Base-by-base conservation (phyloP, 768 basidiomycete genomes). In the Sporobolomyces roseus region DNA sequence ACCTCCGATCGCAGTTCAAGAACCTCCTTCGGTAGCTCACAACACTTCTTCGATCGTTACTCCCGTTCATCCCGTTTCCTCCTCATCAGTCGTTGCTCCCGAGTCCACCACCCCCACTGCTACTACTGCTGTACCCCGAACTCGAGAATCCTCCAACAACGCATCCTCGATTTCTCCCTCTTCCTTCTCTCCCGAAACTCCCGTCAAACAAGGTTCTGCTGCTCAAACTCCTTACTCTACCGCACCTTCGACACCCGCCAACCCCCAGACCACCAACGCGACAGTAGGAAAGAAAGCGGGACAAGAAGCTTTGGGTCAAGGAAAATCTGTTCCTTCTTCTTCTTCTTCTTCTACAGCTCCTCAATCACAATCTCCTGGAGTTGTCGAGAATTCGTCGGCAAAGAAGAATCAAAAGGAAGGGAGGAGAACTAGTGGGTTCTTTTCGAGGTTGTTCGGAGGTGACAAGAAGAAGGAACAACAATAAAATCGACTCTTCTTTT, bases 381-480 rank as follows among this genome's bases (percentile, higher is more conserved):
- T 13, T 9, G 54, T 25, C 23, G 54, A 19, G 4, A 6, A 58
- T 14, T 48, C 43, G 21, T 30, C 45, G 45, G 29, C 21, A 41
- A 4, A 35, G 33, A 35, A 19, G 35, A 60, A 60, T 43, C 48
- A 60, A 45, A 60, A 60, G 45, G 58, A 60, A 9, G 45, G 43
- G 10, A 32, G 58, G 32, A 30, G 58, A 48, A 45, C 58, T 43
- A 48, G 43, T 35, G 58, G 58, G 30, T 60, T 60, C 58, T 60
- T 60, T 23, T 46, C 58, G 58, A 60, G 58, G 58, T 46, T 60
- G 43, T 60, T 60, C n/a, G 58, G 58, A 36, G n/a, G n/a, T n/a
- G n/a, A n/a, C n/a, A n/a, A n/a, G n/a, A 60, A 60, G 45, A 60
- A 60, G 58, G 58, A 60, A 32, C 58, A 60, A n/a, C 29, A 60